Evolutionary conservation across 768 basidiomycete genomes (phyloP), one percentile per base, ranked within the genome.

Genomic region (Trametopsis cervina): DNA sequence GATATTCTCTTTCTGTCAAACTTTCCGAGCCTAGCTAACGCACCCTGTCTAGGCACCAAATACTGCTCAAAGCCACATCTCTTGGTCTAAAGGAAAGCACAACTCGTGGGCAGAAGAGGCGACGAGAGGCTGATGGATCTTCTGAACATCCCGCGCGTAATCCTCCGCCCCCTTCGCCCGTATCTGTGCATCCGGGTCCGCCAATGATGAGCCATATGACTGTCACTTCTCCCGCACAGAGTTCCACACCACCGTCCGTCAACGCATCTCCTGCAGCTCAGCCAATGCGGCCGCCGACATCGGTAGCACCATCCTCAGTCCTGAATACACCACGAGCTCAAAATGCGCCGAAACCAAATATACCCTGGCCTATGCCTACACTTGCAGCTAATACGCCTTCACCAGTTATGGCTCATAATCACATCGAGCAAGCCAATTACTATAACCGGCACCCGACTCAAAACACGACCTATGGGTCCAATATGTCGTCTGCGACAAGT

Each of bases 41-140:
- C 37, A 35, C 20, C 22, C 13, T 36, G 26, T 50, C 5, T 48
- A 90, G 88, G 59, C 86, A 89, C 56, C 88, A 91, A 61, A 89
- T 90, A 47, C 67, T 89, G 26, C 77, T 89, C 51, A 89, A 88
- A 64, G 89, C 87, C 1, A 90, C 84, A 1, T 68, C 74, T n/a
- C 63, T 91, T 15, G 83, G 85, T 9, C 69, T 91, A 41, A 89
- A 89, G 63, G 84, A 85, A 55, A 86, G 83, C 53, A 79, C 85
- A 15, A 74, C 74, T 0, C 65, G 83, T 37, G 81, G 76, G 4
- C 69, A 71, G 24, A 86, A 86, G 57, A 75, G 85, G 38, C 72
- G 77, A 37, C 74, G 78, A 37, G 76, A 75, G 40, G 57, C 65
- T 20, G 67, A 55, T 22, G 17, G 4, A 4, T 18, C 58, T 24